Percentiles rank a stretch among this genome's conserved stretches.
Conservation (phyloP, 1,284 basidiomycete species). For the Fistulina hepatica region DNA sequence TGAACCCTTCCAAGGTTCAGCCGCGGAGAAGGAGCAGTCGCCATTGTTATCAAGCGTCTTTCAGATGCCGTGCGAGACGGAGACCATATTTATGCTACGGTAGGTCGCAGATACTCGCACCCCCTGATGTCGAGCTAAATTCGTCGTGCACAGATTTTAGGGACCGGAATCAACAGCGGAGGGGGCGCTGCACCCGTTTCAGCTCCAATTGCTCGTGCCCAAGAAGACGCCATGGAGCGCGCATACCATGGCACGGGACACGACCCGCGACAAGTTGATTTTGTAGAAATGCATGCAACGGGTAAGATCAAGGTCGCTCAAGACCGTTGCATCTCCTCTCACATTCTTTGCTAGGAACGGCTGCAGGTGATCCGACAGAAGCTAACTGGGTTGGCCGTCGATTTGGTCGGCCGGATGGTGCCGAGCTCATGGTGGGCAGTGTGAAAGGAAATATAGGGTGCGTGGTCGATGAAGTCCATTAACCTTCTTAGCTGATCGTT, state of each 20-base stretch:
- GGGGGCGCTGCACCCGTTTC: constrained; percentile 27
- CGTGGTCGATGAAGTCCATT: constrained; percentile 7
- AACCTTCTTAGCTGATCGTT: constrained; percentile 1
- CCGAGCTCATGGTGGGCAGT: constrained; percentile 29
- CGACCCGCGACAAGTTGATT: constrained; percentile 31
- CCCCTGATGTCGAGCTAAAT: background rate
- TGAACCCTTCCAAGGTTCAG: constrained; percentile 19
- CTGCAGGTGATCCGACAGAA: constrained; percentile 39
- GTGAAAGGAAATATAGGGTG: constrained; percentile 40
- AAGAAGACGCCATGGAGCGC: constrained; percentile 20
- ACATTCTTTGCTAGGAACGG: constrained; percentile 24
- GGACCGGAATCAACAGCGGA: constrained; percentile 28
- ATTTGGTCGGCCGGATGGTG: constrained; percentile 21
- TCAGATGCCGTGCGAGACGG: constrained; percentile 22
- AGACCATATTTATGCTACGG: constrained; percentile 26
- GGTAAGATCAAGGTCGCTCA: constrained; percentile 18
- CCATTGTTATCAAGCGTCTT: constrained; percentile 24
- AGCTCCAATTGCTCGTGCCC: constrained; percentile 29
- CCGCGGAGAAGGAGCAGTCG: constrained; percentile 24
- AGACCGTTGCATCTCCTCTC: constrained; percentile 2
- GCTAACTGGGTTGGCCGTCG: constrained; percentile 35
- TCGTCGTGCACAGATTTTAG: constrained; percentile 24
- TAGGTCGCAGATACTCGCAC: constrained; percentile 11
- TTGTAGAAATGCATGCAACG: constrained; percentile 38
- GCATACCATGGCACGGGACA: constrained; percentile 22